Evolutionary conservation across 2,329 filamentous ascomycete genomes (phyloP).

Genomic region (Nemania serpens): DNA sequence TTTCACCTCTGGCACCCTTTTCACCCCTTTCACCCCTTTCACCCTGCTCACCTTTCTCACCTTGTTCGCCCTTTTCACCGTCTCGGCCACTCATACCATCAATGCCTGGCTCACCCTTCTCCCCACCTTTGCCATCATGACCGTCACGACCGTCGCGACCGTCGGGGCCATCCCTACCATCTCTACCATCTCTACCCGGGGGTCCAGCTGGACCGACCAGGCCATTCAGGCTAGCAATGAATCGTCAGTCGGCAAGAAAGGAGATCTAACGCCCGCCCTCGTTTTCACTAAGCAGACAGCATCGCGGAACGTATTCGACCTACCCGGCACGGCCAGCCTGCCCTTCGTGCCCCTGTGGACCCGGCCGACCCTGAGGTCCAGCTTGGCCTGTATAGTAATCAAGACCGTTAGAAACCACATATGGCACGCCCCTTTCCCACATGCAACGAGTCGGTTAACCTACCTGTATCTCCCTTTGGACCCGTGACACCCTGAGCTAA

Average conservation of each 20-base stretch:
- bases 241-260: background rate
- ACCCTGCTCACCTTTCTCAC: background rate
- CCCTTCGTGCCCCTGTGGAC: constrained; percentile 14
- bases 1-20: background rate
- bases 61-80: background rate
- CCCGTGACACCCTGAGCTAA: constrained; percentile 11
- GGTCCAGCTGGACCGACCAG: background rate
- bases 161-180: constrained; percentile 19
- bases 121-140: background rate
- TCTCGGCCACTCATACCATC: constrained; percentile 5
- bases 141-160: constrained; percentile 11
- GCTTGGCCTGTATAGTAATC: constrained; percentile 1
- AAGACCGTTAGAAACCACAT: background rate
- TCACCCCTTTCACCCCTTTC: background rate
- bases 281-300: background rate
- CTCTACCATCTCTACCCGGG: constrained; percentile 18
- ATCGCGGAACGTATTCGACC: background rate
- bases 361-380: constrained; percentile 17
- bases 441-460: background rate
- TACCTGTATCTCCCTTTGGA: constrained; percentile 19
- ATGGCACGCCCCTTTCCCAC: background rate
- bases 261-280: background rate
- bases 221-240: background rate
- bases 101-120: background rate
- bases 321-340: constrained; percentile 18